phyloP scores from a whole-genome alignment of 495 filamentous ascomycete genomes.

The Penicillium herquei region DNA sequence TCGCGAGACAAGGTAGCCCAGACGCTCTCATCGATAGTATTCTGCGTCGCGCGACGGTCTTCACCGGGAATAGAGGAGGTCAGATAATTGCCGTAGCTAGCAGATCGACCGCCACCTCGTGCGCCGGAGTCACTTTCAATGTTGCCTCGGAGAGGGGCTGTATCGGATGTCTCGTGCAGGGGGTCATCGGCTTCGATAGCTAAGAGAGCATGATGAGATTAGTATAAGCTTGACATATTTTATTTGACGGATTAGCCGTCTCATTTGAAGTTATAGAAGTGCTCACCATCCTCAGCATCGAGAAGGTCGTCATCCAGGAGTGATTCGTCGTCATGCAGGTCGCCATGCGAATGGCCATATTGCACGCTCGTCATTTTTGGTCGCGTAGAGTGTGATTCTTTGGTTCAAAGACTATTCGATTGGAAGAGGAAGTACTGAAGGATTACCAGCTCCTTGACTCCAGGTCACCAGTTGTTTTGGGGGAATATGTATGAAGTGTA shows the following conservation, averaged over 20 bases:
- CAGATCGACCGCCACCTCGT: slow-evolving; percentile 40
- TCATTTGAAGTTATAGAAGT: background rate
- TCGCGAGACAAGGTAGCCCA: slow-evolving; percentile 94
- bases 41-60: slow-evolving; percentile 86
- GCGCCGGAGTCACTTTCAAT: slow-evolving; percentile 59
- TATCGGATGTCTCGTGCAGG: slow-evolving; percentile 64
- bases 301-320: slow-evolving; percentile 85
- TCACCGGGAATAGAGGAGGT: slow-evolving; percentile 89
- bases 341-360: slow-evolving; percentile 34
- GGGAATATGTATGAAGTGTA: slow-evolving; percentile 5
- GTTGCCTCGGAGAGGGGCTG: slow-evolving; percentile 76
- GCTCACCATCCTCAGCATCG: slow-evolving; percentile 89
- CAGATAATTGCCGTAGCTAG: slow-evolving; percentile 62
- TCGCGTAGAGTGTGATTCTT: slow-evolving; percentile 13
- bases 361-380: slow-evolving; percentile 47
- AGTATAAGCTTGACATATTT: slow-evolving; percentile 1
- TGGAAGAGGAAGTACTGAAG: slow-evolving; percentile 1
- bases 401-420: background rate
- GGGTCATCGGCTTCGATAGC: slow-evolving; percentile 95
- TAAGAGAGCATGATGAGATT: slow-evolving; percentile 17
- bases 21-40: slow-evolving; percentile 95
- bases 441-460: slow-evolving; percentile 14
- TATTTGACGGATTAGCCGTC: no score
- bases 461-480: background rate
- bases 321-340: slow-evolving; percentile 55